These are phyloP conservation scores for Psilocybe azurescens DNA, from an alignment of 768 basidiomycete genomes.

Conservation along the genomic window DNA sequence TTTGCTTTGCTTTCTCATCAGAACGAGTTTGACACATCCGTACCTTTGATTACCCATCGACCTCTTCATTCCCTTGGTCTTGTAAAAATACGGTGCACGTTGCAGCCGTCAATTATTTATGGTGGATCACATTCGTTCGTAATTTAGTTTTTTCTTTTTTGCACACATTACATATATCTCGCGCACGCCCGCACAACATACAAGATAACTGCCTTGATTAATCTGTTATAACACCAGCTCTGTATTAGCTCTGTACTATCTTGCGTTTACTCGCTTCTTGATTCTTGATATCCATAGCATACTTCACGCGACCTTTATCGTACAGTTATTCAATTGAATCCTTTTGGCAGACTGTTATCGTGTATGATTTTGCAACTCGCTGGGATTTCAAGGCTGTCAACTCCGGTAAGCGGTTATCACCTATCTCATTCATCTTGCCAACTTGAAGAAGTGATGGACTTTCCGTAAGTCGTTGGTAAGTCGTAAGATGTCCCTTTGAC, in stretches of 20 bases:
- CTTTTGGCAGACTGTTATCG: too few relatives aligned
- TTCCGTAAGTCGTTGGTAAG: too few relatives aligned
- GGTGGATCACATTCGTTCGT: not conserved
- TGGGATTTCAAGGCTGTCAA: too few relatives aligned
- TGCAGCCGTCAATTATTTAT: not conserved
- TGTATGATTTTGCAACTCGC: too few relatives aligned
- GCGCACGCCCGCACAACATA: not conserved
- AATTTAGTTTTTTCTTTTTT: not conserved
- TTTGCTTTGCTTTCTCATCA: constrained; percentile 3
- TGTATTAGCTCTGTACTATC: not conserved
- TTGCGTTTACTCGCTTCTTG: not conserved
- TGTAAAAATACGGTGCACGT: not conserved
- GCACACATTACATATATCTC: not conserved
- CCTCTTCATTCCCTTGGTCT: not conserved
- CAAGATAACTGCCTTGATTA: constrained; percentile 12
- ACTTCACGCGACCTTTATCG: not conserved
- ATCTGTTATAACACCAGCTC: constrained; percentile 24
- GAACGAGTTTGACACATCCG: constrained; percentile 20
- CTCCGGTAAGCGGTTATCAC: too few relatives aligned
- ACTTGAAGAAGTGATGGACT: too few relatives aligned
- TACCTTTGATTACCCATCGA: constrained; percentile 15
- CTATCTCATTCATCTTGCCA: too few relatives aligned
- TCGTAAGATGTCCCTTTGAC: too few relatives aligned
- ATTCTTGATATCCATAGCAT: not conserved
- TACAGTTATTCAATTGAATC: too few relatives aligned